Evolutionary conservation across 163 green algal genomes (phyloP).

Genomic region (Botryococcus braunii): DNA sequence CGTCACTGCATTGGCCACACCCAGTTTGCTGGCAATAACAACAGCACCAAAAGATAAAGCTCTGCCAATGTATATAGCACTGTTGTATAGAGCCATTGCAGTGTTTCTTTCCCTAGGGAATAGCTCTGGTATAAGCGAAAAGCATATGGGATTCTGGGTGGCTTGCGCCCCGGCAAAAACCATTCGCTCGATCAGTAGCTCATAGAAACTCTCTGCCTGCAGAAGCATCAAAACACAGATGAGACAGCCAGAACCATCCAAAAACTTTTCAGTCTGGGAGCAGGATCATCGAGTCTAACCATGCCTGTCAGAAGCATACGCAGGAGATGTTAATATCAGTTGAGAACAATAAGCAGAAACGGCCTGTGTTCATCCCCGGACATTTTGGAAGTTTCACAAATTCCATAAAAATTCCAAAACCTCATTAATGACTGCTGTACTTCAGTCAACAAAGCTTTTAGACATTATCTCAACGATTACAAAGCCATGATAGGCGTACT

Average conservation of each 20-base stretch:
- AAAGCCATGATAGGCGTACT: too few species aligned
- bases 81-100: constrained; percentile 82
- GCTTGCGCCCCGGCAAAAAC: constrained; percentile 65
- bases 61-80: constrained; percentile 75
- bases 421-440: too few species aligned
- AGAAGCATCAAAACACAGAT: neutral
- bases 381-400: too few species aligned
- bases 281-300: too few species aligned
- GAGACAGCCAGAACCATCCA: neutral
- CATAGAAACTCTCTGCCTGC: constrained; percentile 44
- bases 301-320: too few species aligned
- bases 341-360: too few species aligned
- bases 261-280: too few species aligned
- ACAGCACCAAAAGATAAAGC: constrained; percentile 71
- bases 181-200: constrained; percentile 59
- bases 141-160: constrained; percentile 83
- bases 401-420: too few species aligned
- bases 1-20: constrained; percentile 18
- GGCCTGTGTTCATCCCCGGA: too few species aligned
- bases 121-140: constrained; percentile 78
- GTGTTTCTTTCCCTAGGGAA: constrained; percentile 45
- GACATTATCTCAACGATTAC: too few species aligned
- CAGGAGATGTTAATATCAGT: too few species aligned
- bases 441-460: too few species aligned
- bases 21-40: constrained; percentile 50